Conservation (phyloP, 441 rosid genomes). For the Arabidopsis lyrata region DNA sequence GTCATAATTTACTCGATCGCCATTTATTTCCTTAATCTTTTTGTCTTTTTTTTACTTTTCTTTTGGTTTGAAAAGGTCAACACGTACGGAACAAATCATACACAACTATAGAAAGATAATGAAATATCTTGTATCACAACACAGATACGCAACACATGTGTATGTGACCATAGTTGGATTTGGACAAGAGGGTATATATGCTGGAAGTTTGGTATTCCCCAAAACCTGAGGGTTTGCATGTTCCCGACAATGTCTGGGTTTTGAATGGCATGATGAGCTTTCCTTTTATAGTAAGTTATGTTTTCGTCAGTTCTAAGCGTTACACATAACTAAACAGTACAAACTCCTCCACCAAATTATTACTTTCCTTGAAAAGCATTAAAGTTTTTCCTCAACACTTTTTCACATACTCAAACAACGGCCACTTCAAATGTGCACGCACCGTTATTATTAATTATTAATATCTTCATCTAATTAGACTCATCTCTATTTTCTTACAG, state of each 20-base stretch:
- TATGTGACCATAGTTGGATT: slow-evolving; percentile 39
- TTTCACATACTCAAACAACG: slow-evolving; percentile 31
- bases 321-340: slow-evolving; percentile 53
- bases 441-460: slow-evolving; percentile 7
- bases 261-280: slow-evolving; percentile 78
- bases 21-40: slow-evolving; percentile 11
- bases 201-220: slow-evolving; percentile 56
- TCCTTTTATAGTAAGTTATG: slow-evolving; percentile 64
- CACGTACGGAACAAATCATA: slow-evolving; percentile 28
- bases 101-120: slow-evolving; percentile 6
- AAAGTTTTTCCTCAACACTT: slow-evolving; percentile 22
- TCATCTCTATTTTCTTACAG: slow-evolving; percentile 26
- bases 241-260: slow-evolving; percentile 86
- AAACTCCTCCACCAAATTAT: slow-evolving; percentile 44
- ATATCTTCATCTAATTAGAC: background rate
- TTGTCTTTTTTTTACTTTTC: background rate
- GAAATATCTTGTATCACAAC: slow-evolving; percentile 13
- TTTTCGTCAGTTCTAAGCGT: slow-evolving; percentile 60
- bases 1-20: slow-evolving; percentile 44
- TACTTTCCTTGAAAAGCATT: slow-evolving; percentile 42
- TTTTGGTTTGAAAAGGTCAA: slow-evolving; percentile 28
- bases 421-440: slow-evolving; percentile 13
- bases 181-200: slow-evolving; percentile 44
- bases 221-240: slow-evolving; percentile 80
- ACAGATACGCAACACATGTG: slow-evolving; percentile 13